A percentile compares a stretch with the other conserved stretches of the same genome.
Conservation (phyloP, 805 yeast genomes). For the Dipodascus geniculatus region DNA sequence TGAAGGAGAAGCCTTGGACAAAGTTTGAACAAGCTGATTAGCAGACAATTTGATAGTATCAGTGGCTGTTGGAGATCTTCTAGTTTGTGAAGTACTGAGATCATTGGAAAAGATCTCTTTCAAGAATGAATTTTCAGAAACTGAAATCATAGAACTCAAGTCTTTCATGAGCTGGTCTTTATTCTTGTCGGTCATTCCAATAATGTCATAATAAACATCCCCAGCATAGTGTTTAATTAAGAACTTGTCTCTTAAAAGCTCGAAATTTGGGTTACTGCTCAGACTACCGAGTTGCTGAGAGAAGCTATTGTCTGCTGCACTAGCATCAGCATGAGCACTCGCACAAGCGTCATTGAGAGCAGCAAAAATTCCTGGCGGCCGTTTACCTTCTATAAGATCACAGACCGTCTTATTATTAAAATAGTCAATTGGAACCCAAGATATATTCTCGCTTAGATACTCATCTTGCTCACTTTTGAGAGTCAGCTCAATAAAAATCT, state of each 20-base stretch:
- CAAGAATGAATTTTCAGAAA: conserved; percentile 58
- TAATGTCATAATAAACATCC: conserved; percentile 86
- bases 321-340: conserved; percentile 95
- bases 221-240: conserved; percentile 96
- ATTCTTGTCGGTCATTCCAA: conserved; percentile 90
- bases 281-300: conserved; percentile 84
- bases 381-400: conserved; percentile 82
- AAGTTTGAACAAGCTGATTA: conserved; percentile 75
- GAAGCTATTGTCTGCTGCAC: conserved; percentile 93
- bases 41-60: conserved; percentile 92
- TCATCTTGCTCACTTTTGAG: conserved; percentile 96
- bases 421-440: conserved; percentile 94
- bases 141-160: conserved; percentile 62
- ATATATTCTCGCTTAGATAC: conserved; percentile 82
- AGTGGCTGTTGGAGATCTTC: conserved; percentile 91
- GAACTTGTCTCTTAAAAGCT: conserved; percentile 76
- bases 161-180: conserved; percentile 90
- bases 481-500: conserved; percentile 91
- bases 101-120: conserved; percentile 48
- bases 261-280: conserved; percentile 74
- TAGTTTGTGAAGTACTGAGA: conserved; percentile 51
- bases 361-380: conserved; percentile 96
- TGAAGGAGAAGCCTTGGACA: conserved; percentile 86
- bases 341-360: conserved; percentile 95
- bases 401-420: conserved; percentile 95